Conservation (phyloP, 345 rosid genomes). For the Pugionium dolabratum region DNA sequence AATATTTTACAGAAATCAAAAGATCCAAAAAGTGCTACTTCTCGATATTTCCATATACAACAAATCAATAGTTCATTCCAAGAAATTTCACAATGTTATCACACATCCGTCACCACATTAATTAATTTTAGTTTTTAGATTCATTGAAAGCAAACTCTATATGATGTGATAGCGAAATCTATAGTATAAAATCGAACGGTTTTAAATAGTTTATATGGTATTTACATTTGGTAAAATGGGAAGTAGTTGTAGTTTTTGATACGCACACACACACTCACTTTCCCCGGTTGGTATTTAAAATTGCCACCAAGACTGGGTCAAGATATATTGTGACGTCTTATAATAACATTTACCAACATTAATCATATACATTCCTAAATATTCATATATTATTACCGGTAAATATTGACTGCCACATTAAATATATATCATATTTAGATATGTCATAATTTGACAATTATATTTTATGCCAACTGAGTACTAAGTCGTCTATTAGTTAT, state of each 20-base stretch:
- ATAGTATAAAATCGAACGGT: background rate
- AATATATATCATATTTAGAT: background rate
- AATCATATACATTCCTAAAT: background rate
- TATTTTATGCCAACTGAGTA: too few relatives aligned
- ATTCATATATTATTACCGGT: background rate
- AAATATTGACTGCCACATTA: conserved; percentile 16
- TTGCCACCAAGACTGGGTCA: conserved; percentile 22
- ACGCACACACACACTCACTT: background rate
- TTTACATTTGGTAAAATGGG: background rate
- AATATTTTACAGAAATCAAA: too few relatives aligned
- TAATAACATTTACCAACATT: conserved; percentile 12
- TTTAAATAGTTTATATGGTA: background rate
- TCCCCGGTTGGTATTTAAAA: conserved; percentile 10
- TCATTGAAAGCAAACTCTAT: background rate
- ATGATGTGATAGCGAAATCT: background rate
- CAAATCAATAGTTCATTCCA: too few relatives aligned
- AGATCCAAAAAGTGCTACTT: too few relatives aligned
- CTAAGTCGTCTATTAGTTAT: too few relatives aligned
- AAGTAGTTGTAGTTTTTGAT: conserved; percentile 6
- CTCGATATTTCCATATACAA: too few relatives aligned
- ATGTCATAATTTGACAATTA: background rate
- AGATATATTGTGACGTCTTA: background rate
- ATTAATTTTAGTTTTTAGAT: background rate
- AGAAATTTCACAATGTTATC: too few relatives aligned
- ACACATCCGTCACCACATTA: too few relatives aligned